Conservation (phyloP, 2,329 filamentous ascomycete species). For the Talaromyces rugulosus region DNA sequence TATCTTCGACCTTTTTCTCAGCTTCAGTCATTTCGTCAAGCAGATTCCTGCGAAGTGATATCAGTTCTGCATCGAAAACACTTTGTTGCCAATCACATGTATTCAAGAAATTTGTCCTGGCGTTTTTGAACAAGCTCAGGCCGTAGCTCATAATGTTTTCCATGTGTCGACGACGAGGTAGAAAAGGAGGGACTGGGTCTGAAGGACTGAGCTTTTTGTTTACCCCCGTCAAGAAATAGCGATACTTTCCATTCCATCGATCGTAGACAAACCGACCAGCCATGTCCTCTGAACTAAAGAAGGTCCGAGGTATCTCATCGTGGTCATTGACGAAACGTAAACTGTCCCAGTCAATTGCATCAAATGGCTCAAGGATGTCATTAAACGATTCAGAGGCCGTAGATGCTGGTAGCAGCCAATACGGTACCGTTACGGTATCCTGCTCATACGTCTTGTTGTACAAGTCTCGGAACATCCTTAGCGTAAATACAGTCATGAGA, state of each 20-base stretch:
- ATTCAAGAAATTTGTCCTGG: conserved; percentile 44
- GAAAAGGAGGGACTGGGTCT: conserved; percentile 30
- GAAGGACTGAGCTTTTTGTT: conserved; percentile 29
- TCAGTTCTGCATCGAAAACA: conserved; percentile 70
- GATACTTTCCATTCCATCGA: conserved; percentile 53
- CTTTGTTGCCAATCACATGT: conserved; percentile 67
- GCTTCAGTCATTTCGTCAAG: conserved; percentile 63
- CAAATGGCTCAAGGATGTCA: conserved; percentile 6
- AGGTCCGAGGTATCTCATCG: conserved; percentile 45
- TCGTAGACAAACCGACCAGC: conserved; percentile 53
- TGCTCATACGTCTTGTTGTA: conserved; percentile 83
- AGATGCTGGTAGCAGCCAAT: conserved; percentile 69
- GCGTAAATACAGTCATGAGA: conserved; percentile 65
- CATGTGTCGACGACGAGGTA: conserved; percentile 40
- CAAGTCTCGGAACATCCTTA: conserved; percentile 73
- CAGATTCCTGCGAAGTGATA: conserved; percentile 76
- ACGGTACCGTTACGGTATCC: conserved; percentile 63
- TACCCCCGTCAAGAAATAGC: conserved; percentile 50
- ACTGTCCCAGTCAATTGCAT: conserved; percentile 43
- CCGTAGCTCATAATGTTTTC: conserved; percentile 78
- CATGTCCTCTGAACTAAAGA: conserved; percentile 38
- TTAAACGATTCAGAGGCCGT: conserved; percentile 7
- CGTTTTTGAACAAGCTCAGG: conserved; percentile 66
- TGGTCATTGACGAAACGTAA: conserved; percentile 33
- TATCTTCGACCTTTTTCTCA: conserved; percentile 42